Conservation (phyloP, 2,329 filamentous ascomycete genomes). For the Botryosphaeria agaves region DNA sequence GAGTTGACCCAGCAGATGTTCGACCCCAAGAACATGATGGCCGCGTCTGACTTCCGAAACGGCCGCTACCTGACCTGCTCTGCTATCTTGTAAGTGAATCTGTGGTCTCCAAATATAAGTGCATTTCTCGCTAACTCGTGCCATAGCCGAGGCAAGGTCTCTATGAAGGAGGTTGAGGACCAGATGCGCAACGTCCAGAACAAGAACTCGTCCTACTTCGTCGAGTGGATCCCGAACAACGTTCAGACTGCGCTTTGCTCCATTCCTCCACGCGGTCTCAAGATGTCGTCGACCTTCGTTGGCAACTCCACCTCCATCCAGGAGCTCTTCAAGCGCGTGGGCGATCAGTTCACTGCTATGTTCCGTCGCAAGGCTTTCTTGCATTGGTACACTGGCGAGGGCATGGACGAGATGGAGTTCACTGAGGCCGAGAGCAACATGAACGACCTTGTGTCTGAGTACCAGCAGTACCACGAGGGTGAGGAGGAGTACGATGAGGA, state of each 20-base stretch:
- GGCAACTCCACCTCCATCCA: slow-evolving; percentile 99
- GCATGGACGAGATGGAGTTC: slow-evolving; percentile 99
- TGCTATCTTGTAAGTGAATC: slow-evolving; percentile 63
- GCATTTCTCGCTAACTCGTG: slow-evolving; percentile 13
- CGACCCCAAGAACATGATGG: slow-evolving; percentile 99
- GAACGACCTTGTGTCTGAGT: slow-evolving; percentile 99
- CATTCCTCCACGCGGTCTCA: slow-evolving; percentile 89
- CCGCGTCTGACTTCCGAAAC: slow-evolving; percentile 98
- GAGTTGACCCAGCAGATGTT: slow-evolving; percentile 99
- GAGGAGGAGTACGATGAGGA: slow-evolving; percentile 94
- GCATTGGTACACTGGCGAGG: slow-evolving; percentile 99
- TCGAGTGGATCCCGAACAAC: slow-evolving; percentile 99
- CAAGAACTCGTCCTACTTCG: slow-evolving; percentile 99
- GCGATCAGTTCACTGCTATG: slow-evolving; percentile 99
- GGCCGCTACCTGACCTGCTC: slow-evolving; percentile 99
- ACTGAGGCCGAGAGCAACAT: slow-evolving; percentile 99
- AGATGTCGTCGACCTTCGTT: slow-evolving; percentile 98
- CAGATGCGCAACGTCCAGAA: slow-evolving; percentile 99
- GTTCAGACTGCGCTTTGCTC: slow-evolving; percentile 99
- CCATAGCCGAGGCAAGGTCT: slow-evolving; percentile 83
- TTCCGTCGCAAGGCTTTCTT: slow-evolving; percentile 99
- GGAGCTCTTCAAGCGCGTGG: slow-evolving; percentile 99
- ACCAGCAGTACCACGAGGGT: slow-evolving; percentile 99
- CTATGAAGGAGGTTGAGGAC: slow-evolving; percentile 99
- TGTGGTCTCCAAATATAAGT: slow-evolving; percentile 3